Evolutionary conservation across 805 yeast genomes (phyloP).

Genomic region (Sugiyamaella valdiviana): DNA sequence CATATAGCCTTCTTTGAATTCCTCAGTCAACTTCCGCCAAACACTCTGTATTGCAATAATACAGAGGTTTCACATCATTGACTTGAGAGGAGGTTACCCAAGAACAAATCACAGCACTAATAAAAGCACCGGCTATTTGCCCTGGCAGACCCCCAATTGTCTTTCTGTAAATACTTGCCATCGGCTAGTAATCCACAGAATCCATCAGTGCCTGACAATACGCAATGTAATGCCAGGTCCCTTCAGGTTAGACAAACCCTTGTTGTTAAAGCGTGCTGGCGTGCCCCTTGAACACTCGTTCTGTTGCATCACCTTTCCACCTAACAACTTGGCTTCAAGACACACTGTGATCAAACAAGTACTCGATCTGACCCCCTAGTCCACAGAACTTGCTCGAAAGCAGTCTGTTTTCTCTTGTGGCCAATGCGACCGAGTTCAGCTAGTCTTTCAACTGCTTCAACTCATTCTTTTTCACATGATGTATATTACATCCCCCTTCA

Average conservation of each 20-base stretch:
- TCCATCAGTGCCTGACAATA: slow-evolving; percentile 20
- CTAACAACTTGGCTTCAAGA: slow-evolving; percentile 12
- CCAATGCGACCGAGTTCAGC: not conserved
- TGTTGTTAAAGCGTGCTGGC: slow-evolving; percentile 4
- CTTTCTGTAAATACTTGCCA: slow-evolving; percentile 25
- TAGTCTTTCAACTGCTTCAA: slow-evolving; percentile 1
- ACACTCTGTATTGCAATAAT: not conserved
- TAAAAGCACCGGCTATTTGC: slow-evolving; percentile 18
- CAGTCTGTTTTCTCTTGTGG: not conserved
- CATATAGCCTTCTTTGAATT: slow-evolving; percentile 23
- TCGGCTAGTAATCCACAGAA: slow-evolving; percentile 29
- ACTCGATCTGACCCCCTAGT: not conserved
- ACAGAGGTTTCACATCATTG: slow-evolving; percentile 10
- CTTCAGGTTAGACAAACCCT: slow-evolving; percentile 13
- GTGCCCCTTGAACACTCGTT: not conserved
- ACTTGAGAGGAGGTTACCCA: slow-evolving; percentile 22
- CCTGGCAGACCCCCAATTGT: slow-evolving; percentile 18
- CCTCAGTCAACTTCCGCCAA: slow-evolving; percentile 19
- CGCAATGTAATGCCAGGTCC: slow-evolving; percentile 8
- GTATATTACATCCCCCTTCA: not conserved
- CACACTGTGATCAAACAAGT: slow-evolving; percentile 1
- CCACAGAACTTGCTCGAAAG: not conserved
- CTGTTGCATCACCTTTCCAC: slow-evolving; percentile 6
- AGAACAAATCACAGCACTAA: slow-evolving; percentile 14
- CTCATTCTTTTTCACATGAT: not conserved